phyloP scores from a whole-genome alignment of 768 basidiomycete species.

The Agaricus blazei region DNA sequence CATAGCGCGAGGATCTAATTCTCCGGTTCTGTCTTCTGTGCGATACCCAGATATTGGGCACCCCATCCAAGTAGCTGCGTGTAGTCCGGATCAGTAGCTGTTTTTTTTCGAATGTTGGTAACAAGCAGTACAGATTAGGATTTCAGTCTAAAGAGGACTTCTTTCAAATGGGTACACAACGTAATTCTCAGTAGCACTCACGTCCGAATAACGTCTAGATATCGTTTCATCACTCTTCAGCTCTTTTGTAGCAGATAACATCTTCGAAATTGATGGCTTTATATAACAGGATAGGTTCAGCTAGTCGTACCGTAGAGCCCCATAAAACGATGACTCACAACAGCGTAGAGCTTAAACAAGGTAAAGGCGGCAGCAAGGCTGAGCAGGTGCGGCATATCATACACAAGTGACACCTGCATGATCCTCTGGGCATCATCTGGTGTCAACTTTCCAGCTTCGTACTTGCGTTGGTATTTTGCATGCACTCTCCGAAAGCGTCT shows the following conservation, averaged over 20 bases:
- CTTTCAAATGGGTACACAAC: background rate
- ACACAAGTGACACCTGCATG: slow-evolving; percentile 24
- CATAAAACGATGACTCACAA: slow-evolving; percentile 26
- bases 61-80: slow-evolving; percentile 25
- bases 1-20: slow-evolving; percentile 27
- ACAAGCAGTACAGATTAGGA: slow-evolving; percentile 31
- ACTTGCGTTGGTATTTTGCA: slow-evolving; percentile 31
- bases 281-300: background rate
- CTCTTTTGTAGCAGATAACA: slow-evolving; percentile 37
- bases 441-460: slow-evolving; percentile 31
- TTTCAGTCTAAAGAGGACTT: slow-evolving; percentile 31
- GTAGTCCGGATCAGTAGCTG: background rate
- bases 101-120: background rate
- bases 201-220: slow-evolving; percentile 43
- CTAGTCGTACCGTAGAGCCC: too few relatives aligned
- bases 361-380: slow-evolving; percentile 40
- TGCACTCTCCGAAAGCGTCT: slow-evolving; percentile 37
- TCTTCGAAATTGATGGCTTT: slow-evolving; percentile 42
- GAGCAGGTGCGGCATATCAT: slow-evolving; percentile 42
- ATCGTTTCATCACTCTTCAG: slow-evolving; percentile 28
- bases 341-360: slow-evolving; percentile 48
- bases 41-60: slow-evolving; percentile 20
- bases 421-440: slow-evolving; percentile 43
- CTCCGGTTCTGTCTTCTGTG: slow-evolving; percentile 3
- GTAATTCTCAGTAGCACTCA: slow-evolving; percentile 19